Percentiles rank a stretch among this genome's conserved stretches.
Conservation (phyloP, 371 early-diverging fungal species). For the Mucor lusitanicus region DNA sequence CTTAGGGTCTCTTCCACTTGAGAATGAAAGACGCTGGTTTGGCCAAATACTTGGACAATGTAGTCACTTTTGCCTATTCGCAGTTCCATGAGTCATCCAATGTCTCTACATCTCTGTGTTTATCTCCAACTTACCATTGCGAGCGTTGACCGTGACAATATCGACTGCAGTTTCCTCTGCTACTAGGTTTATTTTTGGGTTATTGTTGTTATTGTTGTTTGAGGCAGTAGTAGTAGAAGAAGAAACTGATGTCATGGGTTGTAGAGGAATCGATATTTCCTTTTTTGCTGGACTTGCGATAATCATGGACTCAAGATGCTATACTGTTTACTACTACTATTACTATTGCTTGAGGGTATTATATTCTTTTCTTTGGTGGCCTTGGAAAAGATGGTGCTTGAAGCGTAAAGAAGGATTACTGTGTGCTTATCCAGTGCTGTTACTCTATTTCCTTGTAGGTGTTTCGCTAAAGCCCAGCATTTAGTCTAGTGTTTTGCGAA, state of each 20-base stretch:
- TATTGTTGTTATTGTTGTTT: not conserved
- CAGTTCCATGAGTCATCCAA: not conserved
- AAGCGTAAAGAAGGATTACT: slow-evolving; percentile 56
- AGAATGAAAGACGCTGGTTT: slow-evolving; percentile 14
- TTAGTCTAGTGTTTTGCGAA: too few species aligned
- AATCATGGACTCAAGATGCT: slow-evolving; percentile 41
- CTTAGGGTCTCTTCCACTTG: slow-evolving; percentile 35
- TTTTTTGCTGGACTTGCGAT: slow-evolving; percentile 48
- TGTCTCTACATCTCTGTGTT: too few species aligned
- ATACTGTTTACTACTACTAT: slow-evolving; percentile 19
- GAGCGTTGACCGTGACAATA: slow-evolving; percentile 19
- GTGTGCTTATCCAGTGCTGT: slow-evolving; percentile 58
- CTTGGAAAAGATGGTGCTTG: slow-evolving; percentile 58
- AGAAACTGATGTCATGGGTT: slow-evolving; percentile 28
- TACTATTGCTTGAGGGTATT: slow-evolving; percentile 35
- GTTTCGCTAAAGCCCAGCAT: slow-evolving; percentile 19
- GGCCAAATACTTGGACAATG: slow-evolving; percentile 40
- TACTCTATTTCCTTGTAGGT: slow-evolving; percentile 47
- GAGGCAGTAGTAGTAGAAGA: slow-evolving; percentile 12
- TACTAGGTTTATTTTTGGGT: not conserved
- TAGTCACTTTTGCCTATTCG: slow-evolving; percentile 28
- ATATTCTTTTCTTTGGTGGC: slow-evolving; percentile 56
- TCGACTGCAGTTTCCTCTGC: slow-evolving; percentile 18
- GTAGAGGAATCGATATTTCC: slow-evolving; percentile 44
- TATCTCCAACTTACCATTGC: not conserved